Base-by-base conservation (phyloP, 225 moss, liverwort and hornwort genomes). In the Antitrichia curtipendula region DNA sequence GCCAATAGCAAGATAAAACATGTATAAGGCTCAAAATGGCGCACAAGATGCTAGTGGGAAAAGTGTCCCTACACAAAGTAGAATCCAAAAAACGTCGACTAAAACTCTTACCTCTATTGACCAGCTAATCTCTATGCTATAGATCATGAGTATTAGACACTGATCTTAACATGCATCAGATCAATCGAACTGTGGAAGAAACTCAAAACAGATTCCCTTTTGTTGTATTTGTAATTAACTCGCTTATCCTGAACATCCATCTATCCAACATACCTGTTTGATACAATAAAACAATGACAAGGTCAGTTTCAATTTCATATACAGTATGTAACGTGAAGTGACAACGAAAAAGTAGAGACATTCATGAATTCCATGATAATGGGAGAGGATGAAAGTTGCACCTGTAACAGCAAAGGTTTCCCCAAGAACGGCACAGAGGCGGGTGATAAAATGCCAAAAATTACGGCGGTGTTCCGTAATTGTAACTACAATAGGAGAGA, bases 341-440 rank as follows among this genome's bases (percentile, higher is more conserved):
- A 82, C 78, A 52, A 85, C 73, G 59, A 62, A 19, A 68, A 83
- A 80, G 68, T 58, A 50, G 70, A 59, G 74, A 34, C 34, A 82
- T 84, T 71, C 85, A 84, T 73, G 32, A 59, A 62, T 56, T 64
- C 43, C 53, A 80, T 68, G 25, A 78, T 34, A 78, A 81, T 29
- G 52, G 81, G 52, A 88, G 66, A 50, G 78, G 59, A 56, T 77
- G 63, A 87, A 63, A 85, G 28, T 62, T 63, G 83, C 82, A 97
- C 97, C 97, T 93, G 95, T 98, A 68, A 98, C 90, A 64, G 98
- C 98, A 90, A 98, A 98, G 53, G 95, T 95, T 84, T 97, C 98
- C 41, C 98, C 98, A 72, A 97, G 89, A 56, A 99, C 97, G 62
- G 97, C 99, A 90, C 99, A 96, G 65, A 97, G 93, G 64, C 99